Evolutionary conservation across 768 basidiomycete species (phyloP), one percentile per base, ranked within the genome.

Genomic region (Boletus eberwhitei): DNA sequence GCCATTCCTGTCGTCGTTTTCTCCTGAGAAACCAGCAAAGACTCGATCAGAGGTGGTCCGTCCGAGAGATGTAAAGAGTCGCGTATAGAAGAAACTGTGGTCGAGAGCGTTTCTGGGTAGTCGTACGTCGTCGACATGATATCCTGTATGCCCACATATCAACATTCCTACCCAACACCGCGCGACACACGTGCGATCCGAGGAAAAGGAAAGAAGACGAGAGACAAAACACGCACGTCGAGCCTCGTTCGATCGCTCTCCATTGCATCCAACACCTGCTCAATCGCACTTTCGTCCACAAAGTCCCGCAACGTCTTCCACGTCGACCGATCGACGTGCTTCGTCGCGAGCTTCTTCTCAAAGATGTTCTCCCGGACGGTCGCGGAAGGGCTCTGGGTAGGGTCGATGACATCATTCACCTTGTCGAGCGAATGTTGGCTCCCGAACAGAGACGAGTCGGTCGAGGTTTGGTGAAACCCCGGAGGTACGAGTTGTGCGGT

Each of bases 231-330:
- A 73, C 84, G 52, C 57, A 89, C 90, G 54, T 93, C 90, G 36
- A 93, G 72, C 31, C 75, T 74, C 57, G 74, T 76, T 45, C 89
- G 75, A 52, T 91, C 88, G 52, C 74, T 78, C 62, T 93, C 91
- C 45, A 93, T 81, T 1, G 75, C 77, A 50, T 93, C 91, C 43
- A 87, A 65, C 19, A 84, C 77, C 57, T 89, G 87, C 50, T 93
- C 91, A 36, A 93, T 84, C 8, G 84, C 87, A 31, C 84, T 78
- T 60, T 93, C 91, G 61, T 92, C 88, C 35, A 92, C 88, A 68
- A 93, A 93, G 65, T 93, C 90, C 34, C 91, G 80, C 34, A 93
- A 65, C 0, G 87, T 88, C 76, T 90, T 93, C 90, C 90, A 92
- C 32, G 74, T 77, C 38, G 74, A 76, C 53, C 83, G 75, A 60